phyloP scores from a whole-genome alignment of 2,329 filamentous ascomycete genomes.

The Elsinoe perseae region DNA sequence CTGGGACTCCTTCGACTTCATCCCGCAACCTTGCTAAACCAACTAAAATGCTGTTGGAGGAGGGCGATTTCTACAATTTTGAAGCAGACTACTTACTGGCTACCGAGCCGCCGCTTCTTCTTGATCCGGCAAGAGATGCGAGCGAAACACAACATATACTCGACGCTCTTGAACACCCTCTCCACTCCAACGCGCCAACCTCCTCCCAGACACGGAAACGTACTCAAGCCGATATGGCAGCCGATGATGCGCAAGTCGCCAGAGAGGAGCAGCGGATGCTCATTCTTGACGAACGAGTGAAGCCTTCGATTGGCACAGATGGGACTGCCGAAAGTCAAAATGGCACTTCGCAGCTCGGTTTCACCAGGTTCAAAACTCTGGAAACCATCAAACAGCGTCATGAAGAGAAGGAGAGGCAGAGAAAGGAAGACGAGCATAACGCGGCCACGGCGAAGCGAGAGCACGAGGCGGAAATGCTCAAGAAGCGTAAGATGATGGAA shows the following conservation, averaged over 20 bases:
- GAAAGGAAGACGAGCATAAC: constrained; percentile 48
- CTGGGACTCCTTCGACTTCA: constrained; percentile 29
- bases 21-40: constrained; percentile 44
- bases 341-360: constrained; percentile 68
- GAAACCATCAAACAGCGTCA: constrained; percentile 74
- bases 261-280: constrained; percentile 90
- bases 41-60: constrained; percentile 69
- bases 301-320: constrained; percentile 49
- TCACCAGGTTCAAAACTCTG: constrained; percentile 86
- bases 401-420: constrained; percentile 56
- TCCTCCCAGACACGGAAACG: constrained; percentile 84
- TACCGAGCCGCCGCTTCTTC: constrained; percentile 64
- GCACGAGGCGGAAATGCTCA: constrained; percentile 30
- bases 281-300: constrained; percentile 74
- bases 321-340: constrained; percentile 62
- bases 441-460: constrained; percentile 32
- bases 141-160: constrained; percentile 66
- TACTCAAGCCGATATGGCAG: constrained; percentile 88
- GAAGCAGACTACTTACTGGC: constrained; percentile 69
- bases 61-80: constrained; percentile 61
- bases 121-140: constrained; percentile 65
- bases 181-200: constrained; percentile 68
- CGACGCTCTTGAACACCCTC: constrained; percentile 63
- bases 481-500: constrained; percentile 31
- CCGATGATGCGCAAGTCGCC: constrained; percentile 85